Base-by-base conservation (phyloP, 805 yeast genomes). In the Zygoascus ofunaensis region DNA sequence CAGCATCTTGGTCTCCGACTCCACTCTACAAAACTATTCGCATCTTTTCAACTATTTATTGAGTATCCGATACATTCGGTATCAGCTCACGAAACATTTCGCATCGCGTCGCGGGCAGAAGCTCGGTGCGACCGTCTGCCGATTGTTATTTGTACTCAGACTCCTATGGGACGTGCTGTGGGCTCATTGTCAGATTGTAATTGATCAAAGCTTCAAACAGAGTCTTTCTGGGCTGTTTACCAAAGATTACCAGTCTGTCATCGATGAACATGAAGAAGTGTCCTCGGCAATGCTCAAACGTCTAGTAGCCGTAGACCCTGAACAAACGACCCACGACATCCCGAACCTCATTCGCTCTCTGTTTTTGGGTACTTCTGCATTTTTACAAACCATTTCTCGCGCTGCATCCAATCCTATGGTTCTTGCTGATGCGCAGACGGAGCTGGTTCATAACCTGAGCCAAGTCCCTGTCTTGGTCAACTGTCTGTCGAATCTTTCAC, bases 1-100 rank as follows among this genome's bases (percentile, higher is more conserved):
- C n/a, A 41, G 43, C 14, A 47, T 53, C n/a, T 37, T 55, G 22
- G 39, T 48, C 4, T 39, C 49, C 5, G 36, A 34, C 7, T 21
- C 35, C 4, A 45, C 42, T 18, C 2, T 37, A 38, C 32, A 34
- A 21, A 5, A 44, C 32, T 40, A 53, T 34, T 39, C 45, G 12
- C 23, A 38, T 19, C 8, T 40, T 20, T 44, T 50, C 39, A 24
- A 49, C 18, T 52, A 39, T 42, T 39, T 50, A 37, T 33, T 35
- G 15, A 42, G 47, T 14, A 20, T 49, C 17, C 30, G 43, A 5
- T 20, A 39, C 18, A 26, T 45, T 2, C 19, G 41, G 14, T 21
- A 36, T 18, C 28, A 39, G 15, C 34, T 51, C 14, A 7, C 18
- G 24, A 21, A 5, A 36, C 14, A 17, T 19, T 18, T 21, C 39